Evolutionary conservation across 2,329 filamentous ascomycete species (phyloP), one percentile per base, ranked within the genome.

Genomic region (Ambrosiella cleistominuta): DNA sequence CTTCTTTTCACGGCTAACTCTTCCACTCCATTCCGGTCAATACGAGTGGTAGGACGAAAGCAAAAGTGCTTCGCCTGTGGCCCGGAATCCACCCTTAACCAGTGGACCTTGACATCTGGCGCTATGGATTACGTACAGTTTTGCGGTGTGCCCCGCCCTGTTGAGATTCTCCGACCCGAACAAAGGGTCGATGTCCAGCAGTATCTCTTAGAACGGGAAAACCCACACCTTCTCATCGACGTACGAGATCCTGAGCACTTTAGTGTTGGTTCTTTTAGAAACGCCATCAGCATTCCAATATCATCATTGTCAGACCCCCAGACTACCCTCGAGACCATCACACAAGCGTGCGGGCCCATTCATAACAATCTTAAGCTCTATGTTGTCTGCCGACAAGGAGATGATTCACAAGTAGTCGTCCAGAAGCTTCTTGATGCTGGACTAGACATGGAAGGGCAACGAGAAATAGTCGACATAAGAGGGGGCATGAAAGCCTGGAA

Each of bases 181-280:
- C 85, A 93, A 63, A 78, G 89, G 7, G 75, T 95, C 39, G 78
- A 81, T 0, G 81, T 82, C 0, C 64, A 69, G 0, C 76, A 83
- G 4, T 90, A 88, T 64, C 15, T 5, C 54, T 7, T 62, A 60
- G 40, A 40, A 27, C 53, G 38, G 37, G 36, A 13, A 6, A 13
- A 44, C 0, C 84, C 57, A 66, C 1, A 84, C 57, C 66, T 87
- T 0, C 70, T 96, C 1, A 69, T 97, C 1, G 93, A 97, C 63
- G 88, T 95, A 1, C 77, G 93, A 1, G 88, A 95, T 64, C 81
- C 81, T 64, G 86, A 88, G 36, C 88, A 95, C 61, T 96, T 87
- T 63, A 83, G 85, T 13, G 82, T 97, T 50, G 89, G 85, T 62
- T 82, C 76, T 61, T 74, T 98, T 7, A 74, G 81, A 0, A 85